These are phyloP conservation scores for Trebouxia sp. DNA, from an alignment of 139 green algal genomes.

Conservation along the genomic window DNA sequence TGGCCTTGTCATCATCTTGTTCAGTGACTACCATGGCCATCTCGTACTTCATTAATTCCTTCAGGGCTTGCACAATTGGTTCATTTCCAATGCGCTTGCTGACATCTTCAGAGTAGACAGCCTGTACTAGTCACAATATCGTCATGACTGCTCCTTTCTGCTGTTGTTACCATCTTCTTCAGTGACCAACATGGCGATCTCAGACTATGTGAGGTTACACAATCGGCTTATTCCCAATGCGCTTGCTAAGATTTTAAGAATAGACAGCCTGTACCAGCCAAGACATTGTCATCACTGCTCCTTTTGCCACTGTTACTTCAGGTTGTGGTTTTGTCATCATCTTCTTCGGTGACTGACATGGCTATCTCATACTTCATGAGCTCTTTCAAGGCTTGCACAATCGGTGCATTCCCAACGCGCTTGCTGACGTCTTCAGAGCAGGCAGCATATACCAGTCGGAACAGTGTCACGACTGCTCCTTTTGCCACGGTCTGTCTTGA, in stretches of 20 bases:
- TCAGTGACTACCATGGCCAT: not conserved
- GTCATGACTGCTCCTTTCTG: not conserved
- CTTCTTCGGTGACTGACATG: not conserved
- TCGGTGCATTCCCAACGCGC: slow-evolving; percentile 25
- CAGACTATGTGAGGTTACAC: slow-evolving; percentile 29
- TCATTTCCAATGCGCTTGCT: slow-evolving; percentile 27
- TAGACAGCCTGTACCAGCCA: slow-evolving; percentile 15
- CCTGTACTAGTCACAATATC: slow-evolving; percentile 11
- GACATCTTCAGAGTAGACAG: slow-evolving; percentile 1
- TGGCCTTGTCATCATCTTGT: not conserved
- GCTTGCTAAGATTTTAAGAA: not conserved
- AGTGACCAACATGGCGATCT: slow-evolving; percentile 2
- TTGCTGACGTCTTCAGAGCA: slow-evolving; percentile 8
- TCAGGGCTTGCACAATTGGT: slow-evolving; percentile 28
- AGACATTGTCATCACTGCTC: not conserved
- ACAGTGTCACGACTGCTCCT: not conserved
- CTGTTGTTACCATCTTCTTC: not conserved
- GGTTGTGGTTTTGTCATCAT: not conserved
- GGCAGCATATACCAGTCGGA: not conserved
- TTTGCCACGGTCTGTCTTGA: not conserved
- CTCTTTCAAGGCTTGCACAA: slow-evolving; percentile 18
- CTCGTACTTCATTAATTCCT: slow-evolving; percentile 34
- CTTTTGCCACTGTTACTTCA: not conserved
- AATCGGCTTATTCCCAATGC: slow-evolving; percentile 31
- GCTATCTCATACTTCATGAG: slow-evolving; percentile 30